A percentile compares a stretch with the other conserved stretches of the same genome.
These are phyloP conservation scores for Crithidia mellificae DNA, from an alignment of 208 protist genomes.

Conservation along the genomic window DNA sequence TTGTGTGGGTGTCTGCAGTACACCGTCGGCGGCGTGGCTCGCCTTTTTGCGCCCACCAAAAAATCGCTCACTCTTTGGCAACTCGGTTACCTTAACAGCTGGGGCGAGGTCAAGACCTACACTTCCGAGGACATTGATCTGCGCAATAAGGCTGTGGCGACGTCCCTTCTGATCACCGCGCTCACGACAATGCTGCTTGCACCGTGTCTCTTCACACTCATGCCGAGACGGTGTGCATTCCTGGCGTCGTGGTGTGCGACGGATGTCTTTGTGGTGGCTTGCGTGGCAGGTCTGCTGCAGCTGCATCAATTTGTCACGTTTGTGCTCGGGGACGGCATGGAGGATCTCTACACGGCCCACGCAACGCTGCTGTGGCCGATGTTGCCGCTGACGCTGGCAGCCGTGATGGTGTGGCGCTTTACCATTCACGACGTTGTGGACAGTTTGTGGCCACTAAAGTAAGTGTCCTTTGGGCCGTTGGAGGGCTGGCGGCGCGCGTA, in stretches of 20 bases:
- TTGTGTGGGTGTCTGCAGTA: conserved; percentile 38
- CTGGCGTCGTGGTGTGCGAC: conserved; percentile 91
- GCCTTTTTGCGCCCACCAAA: conserved; percentile 21
- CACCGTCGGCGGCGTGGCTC: conserved; percentile 35
- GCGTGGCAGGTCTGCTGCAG: conserved; percentile 89
- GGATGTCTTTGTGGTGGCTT: conserved; percentile 89
- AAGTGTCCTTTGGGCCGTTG: background rate
- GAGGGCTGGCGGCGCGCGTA: background rate
- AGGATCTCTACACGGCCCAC: conserved; percentile 49
- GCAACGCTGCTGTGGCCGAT: conserved; percentile 65
- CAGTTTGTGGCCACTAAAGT: background rate
- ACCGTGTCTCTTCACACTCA: conserved; percentile 40
- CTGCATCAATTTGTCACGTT: conserved; percentile 91
- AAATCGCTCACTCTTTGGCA: conserved; percentile 29
- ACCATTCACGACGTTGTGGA: conserved; percentile 3
- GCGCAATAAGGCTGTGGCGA: too few relatives aligned
- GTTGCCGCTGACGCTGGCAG: conserved; percentile 30
- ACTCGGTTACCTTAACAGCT: conserved; percentile 23
- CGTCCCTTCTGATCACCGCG: conserved; percentile 19
- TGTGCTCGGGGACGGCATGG: conserved; percentile 69
- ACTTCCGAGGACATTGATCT: background rate
- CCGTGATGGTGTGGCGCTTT: conserved; percentile 40
- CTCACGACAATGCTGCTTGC: conserved; percentile 50
- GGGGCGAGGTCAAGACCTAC: background rate
- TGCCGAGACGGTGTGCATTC: conserved; percentile 27